A percentile compares a stretch with the other conserved stretches of the same genome.
Evolutionary conservation across 2,329 filamentous ascomycete genomes (phyloP).

Genomic region (Colletotrichum sp.): DNA sequence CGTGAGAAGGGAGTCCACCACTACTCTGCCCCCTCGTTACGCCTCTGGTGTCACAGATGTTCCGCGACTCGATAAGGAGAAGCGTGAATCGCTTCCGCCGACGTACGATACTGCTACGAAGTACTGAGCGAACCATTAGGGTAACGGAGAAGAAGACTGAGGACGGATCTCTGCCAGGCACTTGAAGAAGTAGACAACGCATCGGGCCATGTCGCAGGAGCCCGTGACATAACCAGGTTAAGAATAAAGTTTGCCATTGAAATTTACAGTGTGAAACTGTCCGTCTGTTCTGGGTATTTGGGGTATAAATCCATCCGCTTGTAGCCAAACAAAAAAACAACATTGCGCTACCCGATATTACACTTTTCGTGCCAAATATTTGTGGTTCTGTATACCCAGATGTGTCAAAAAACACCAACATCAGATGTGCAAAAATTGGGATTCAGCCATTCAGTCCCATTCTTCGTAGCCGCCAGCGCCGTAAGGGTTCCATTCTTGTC

Average conservation of each 20-base stretch:
- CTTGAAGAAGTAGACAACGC: not conserved
- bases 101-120: slow-evolving; percentile 1
- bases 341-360: not conserved
- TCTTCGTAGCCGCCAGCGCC: slow-evolving; percentile 25
- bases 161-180: not conserved
- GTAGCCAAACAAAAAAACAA: not conserved
- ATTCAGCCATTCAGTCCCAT: not conserved
- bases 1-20: not conserved
- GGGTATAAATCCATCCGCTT: not conserved
- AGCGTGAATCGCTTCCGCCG: not conserved
- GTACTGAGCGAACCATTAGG: not conserved
- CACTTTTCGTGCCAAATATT: not conserved
- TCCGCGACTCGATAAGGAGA: not conserved
- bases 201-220: not conserved
- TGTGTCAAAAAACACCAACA: not conserved
- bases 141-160: not conserved
- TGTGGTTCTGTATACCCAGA: not conserved
- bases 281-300: not conserved
- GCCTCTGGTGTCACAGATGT: not conserved
- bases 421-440: not conserved
- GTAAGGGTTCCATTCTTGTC: slow-evolving; percentile 73
- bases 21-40: not conserved
- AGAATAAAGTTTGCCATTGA: not conserved
- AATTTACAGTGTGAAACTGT: not conserved
- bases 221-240: not conserved